Evolutionary conservation across 108 stramenopile genomes (phyloP), one percentile per base, ranked within the genome.

Genomic region (Nitzschia sp.): DNA sequence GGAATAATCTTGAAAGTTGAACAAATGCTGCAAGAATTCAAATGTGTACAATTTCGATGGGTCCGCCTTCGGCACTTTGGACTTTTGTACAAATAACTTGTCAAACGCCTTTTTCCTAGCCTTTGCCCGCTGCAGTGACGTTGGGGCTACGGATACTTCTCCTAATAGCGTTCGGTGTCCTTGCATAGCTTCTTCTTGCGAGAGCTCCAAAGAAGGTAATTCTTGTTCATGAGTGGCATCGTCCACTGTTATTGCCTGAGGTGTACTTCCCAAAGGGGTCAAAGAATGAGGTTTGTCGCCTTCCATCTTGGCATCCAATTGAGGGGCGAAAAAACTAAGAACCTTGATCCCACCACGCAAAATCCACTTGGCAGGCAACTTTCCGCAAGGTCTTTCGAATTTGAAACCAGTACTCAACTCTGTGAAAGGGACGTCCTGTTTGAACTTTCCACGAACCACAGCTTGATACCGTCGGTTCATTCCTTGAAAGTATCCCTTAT

Each of bases 21-120:
- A 64, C 43, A 93, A 61, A 59, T 93, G 91, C 70, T 93, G 91
- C 12, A 93, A 75, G 60, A 93, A 93, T 64, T 93, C 91, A 71
- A 93, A 93, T 1, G 91, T 93, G 63, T 93, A 93, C 21, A 85
- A 65, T 6, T 83, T 81, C 67, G 78, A 62, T 8, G 70, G 63
- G 67, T 86, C 82, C 3, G 80, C 73, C 44, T 52, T 69, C 17
- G 64, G 60, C 10, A 62, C 57, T 7, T 37, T 7, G 10, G 58
- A 69, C 19, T 67, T 67, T 15, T 58, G 17, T 8, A 70, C 60
- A 67, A 82, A 93, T 8, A 88, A 51, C 40, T 83, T 85, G 56
- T 91, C 90, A 65, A 86, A 88, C 7, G 56, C 72, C 64, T 79
- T 88, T 60, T 91, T 91, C n/a, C 90, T 77, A 26, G 58, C 51